Evolutionary conservation across 2,329 filamentous ascomycete species (phyloP).

Genomic region (Beauveria pseudobassiana): DNA sequence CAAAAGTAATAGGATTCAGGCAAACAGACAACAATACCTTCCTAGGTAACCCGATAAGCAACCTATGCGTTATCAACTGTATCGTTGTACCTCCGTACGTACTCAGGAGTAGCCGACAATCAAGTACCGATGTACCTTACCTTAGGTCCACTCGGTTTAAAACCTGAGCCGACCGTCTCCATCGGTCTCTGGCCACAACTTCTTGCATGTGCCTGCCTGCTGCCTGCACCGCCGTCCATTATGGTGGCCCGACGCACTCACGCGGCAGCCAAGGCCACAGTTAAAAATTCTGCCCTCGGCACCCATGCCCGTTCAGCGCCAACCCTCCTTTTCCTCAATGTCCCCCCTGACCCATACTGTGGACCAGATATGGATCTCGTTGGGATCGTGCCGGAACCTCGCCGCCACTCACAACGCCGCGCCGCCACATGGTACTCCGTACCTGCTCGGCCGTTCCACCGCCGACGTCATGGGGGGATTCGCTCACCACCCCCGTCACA

Average conservation of each 20-base stretch:
- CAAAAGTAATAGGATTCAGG: no score
- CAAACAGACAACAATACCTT: no score
- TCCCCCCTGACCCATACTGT: background rate
- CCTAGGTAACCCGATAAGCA: no score
- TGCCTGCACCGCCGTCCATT: background rate
- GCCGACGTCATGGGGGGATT: constrained; percentile 5
- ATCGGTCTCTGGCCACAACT: background rate
- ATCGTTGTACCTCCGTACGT: background rate
- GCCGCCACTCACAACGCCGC: constrained; percentile 3
- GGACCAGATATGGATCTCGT: constrained; percentile 12
- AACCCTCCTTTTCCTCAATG: background rate
- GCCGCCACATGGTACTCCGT: background rate
- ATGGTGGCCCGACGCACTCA: background rate
- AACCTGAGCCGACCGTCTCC: constrained; percentile 1
- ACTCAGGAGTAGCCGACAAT: background rate
- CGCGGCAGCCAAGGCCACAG: background rate
- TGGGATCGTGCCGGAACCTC: constrained; percentile 10
- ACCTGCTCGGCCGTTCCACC: constrained; percentile 4
- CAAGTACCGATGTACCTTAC: background rate
- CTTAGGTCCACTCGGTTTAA: background rate
- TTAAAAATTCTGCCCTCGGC: constrained; percentile 2
- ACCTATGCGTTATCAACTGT: no score
- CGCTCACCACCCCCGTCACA: background rate
- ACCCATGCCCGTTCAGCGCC: background rate
- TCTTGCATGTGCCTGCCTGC: constrained; percentile 1